A percentile compares a stretch with the other conserved stretches of the same genome.
These are phyloP conservation scores for Tremella fuciformis DNA, from an alignment of 768 basidiomycete genomes.

Conservation along the genomic window DNA sequence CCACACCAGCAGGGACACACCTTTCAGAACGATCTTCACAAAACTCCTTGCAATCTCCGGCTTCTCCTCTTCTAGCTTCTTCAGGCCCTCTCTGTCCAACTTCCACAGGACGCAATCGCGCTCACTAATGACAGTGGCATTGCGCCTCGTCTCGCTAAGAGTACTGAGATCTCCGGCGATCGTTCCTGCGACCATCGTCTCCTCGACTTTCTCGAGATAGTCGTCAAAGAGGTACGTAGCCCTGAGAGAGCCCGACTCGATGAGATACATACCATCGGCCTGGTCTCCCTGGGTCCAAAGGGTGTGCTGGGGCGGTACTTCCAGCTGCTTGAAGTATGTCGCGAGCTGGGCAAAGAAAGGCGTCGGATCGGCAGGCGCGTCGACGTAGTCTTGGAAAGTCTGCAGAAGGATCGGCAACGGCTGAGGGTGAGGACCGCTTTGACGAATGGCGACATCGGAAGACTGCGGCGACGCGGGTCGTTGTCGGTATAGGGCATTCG, in stretches of 20 bases:
- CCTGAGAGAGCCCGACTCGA: constrained; percentile 79
- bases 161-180: constrained; percentile 87
- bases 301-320: constrained; percentile 60
- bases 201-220: constrained; percentile 66
- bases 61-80: constrained; percentile 64
- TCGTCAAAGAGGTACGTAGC: constrained; percentile 78
- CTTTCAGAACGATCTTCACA: constrained; percentile 50
- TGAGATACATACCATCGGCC: constrained; percentile 80
- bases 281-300: constrained; percentile 76
- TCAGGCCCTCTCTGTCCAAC: constrained; percentile 62
- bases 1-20: constrained; percentile 28
- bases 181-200: constrained; percentile 91
- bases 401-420: constrained; percentile 73
- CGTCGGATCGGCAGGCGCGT: constrained; percentile 35
- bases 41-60: constrained; percentile 54
- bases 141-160: constrained; percentile 72
- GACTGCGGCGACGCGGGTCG: background rate
- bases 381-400: constrained; percentile 71
- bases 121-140: constrained; percentile 82
- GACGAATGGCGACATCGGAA: background rate
- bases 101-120: constrained; percentile 76
- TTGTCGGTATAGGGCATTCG: constrained; percentile 21
- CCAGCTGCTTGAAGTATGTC: constrained; percentile 67
- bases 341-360: constrained; percentile 64
- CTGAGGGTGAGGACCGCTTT: constrained; percentile 53